These are phyloP conservation scores for Apostasia shenzhenica DNA, from an alignment of 106 monocot species.

Conservation along the genomic window DNA sequence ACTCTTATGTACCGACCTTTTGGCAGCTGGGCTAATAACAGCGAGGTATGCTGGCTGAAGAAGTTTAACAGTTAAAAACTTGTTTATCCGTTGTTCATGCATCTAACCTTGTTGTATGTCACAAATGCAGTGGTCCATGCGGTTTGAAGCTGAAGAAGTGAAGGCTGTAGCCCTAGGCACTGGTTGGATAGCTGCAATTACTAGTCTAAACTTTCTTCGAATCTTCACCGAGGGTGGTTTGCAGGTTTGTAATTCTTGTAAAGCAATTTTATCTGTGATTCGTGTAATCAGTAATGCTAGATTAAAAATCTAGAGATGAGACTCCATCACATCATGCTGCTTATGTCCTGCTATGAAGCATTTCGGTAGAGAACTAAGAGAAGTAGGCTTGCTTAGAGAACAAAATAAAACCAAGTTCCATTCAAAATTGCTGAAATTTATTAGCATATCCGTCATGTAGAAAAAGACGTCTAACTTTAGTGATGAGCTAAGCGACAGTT, in stretches of 20 bases:
- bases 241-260: constrained; percentile 52
- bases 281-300: not conserved
- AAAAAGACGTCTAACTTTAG: no score
- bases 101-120: not conserved
- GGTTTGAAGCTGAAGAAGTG: constrained; percentile 95
- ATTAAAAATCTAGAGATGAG: no score
- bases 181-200: constrained; percentile 84
- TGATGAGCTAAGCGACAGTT: no score
- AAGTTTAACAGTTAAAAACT: not conserved
- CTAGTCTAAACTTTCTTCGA: constrained; percentile 77
- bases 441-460: no score
- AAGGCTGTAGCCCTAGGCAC: constrained; percentile 85
- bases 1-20: constrained; percentile 99
- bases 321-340: no score
- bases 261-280: not conserved
- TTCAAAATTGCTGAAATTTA: no score
- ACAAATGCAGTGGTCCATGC: constrained; percentile 84
- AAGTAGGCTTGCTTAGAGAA: no score
- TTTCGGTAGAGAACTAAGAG: no score
- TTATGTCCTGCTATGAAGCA: no score
- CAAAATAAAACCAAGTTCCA: no score
- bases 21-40: constrained; percentile 97
- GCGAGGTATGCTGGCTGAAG: constrained; percentile 49
- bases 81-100: not conserved
- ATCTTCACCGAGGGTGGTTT: constrained; percentile 92